Base-by-base conservation (phyloP, 306 rosid genomes). In the Sophora flavescens region DNA sequence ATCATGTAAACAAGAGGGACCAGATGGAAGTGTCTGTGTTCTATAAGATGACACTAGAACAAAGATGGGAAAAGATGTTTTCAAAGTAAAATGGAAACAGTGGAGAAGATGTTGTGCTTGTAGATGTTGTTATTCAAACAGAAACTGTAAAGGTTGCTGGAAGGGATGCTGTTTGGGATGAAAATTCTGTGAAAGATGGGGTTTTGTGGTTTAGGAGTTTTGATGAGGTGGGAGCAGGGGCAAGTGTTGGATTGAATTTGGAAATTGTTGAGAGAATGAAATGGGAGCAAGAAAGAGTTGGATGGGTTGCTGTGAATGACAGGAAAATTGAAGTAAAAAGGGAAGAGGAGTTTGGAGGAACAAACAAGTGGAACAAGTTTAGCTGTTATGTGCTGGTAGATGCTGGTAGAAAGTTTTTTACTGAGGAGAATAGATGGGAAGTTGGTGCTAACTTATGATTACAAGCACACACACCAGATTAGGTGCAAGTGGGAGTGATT, bases 381-480 rank as follows among this genome's bases (percentile, higher is more conserved):
- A 63, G 87, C 0, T 63, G 80, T 3, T 75, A 81, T 83, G 78
- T 73, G 33, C 74, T 89, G 75, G 84, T 80, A 9, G 92, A 91
- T 73, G 33, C 74, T 89, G 75, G 84, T 80, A 9, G 92, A 91
- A 65, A 89, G 86, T 36, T 89, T 86, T 85, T 79, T 70, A 10
- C 70, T 85, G 78, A 86, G 42, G 28, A 81, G 85, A 84, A 67
- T 70, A 84, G 79, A 88, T 88, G 87, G 86, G 26, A 85, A 78
- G 7, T 14, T 83, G 77, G 79, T 90, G 36, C 18, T 83, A 5
- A 68, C 75, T 3, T 79, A 71, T 74, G 91, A 88, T 58, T 91
- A 80, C 66, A 89, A 8, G 60, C 90, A 88, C 82, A 22, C 80
- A 48, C 84, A 88, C 76, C 90, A 85, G 36, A 75, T 77, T 6